Evolutionary conservation across 1,139 yeast genomes (phyloP).

Genomic region (Diutina mesorugosa): DNA sequence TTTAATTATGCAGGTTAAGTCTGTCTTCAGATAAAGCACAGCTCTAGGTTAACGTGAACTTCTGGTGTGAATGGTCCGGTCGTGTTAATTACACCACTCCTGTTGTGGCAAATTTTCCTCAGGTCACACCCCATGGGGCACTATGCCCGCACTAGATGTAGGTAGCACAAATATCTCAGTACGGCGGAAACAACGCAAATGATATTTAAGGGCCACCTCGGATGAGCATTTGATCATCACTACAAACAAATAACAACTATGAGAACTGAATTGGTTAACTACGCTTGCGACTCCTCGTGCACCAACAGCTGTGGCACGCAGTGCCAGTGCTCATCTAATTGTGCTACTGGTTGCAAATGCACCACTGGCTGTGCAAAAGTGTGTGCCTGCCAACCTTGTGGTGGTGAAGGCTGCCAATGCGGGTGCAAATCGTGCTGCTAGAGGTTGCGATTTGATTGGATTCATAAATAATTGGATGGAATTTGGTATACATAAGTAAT

Average conservation of each 20-base stretch:
- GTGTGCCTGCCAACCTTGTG: not conserved
- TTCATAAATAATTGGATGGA: too few species aligned
- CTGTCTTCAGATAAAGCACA: too few species aligned
- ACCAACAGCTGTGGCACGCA: not conserved
- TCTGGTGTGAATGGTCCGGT: too few species aligned
- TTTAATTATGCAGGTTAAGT: too few species aligned
- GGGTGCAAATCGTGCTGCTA: not conserved
- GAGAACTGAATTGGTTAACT: not conserved
- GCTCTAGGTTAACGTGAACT: too few species aligned
- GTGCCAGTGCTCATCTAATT: not conserved
- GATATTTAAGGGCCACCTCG: not conserved
- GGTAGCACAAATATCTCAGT: not conserved
- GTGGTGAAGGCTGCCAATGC: not conserved
- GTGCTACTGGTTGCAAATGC: not conserved
- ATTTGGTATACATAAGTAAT: too few species aligned
- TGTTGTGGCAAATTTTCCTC: too few species aligned
- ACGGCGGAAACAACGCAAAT: not conserved
- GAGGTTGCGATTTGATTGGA: too few species aligned
- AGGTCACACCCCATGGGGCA: not conserved
- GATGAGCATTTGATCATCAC: not conserved
- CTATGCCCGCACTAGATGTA: not conserved
- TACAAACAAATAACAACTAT: not conserved
- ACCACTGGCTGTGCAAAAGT: not conserved
- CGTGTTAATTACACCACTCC: too few species aligned
- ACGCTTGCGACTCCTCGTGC: not conserved